Percentiles rank a stretch among this genome's conserved stretches.
These are phyloP conservation scores for Myriosclerotinia scirpicola DNA, from an alignment of 2,329 filamentous ascomycete genomes.

Conservation along the genomic window DNA sequence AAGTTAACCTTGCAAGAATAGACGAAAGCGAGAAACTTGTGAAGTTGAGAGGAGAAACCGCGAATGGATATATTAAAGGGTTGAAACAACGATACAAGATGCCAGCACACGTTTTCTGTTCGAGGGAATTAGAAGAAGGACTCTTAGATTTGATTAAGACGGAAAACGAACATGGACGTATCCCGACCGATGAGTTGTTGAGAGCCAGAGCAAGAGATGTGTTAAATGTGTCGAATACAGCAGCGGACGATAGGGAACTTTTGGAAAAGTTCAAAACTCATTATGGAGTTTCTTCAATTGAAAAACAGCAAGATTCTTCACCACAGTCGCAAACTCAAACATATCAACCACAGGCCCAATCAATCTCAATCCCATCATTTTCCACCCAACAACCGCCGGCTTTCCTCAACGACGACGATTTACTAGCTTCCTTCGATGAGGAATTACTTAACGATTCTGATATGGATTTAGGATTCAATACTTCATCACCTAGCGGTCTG, in stretches of 20 bases:
- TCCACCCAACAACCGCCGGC: conserved; percentile 7
- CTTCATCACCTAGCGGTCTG: neutral
- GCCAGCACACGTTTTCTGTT: conserved; percentile 57
- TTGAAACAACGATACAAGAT: conserved; percentile 47
- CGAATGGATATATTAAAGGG: conserved; percentile 50
- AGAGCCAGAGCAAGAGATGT: conserved; percentile 51
- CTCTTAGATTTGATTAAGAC: conserved; percentile 50
- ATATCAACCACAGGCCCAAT: conserved; percentile 16
- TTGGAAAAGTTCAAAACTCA: conserved; percentile 50
- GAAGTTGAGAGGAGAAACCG: conserved; percentile 47
- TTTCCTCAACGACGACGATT: conserved; percentile 28
- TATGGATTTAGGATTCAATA: neutral
- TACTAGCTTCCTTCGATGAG: conserved; percentile 31
- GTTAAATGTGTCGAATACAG: conserved; percentile 47
- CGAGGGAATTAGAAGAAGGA: conserved; percentile 57
- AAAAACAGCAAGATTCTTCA: conserved; percentile 1
- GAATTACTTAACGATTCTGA: conserved; percentile 19
- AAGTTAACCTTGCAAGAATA: conserved; percentile 30
- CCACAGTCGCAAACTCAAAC: conserved; percentile 4
- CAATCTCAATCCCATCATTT: neutral
- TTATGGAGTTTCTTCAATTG: conserved; percentile 6
- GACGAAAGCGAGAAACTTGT: conserved; percentile 42
- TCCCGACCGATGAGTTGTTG: conserved; percentile 52
- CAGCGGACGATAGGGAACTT: conserved; percentile 55
- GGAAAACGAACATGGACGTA: conserved; percentile 44